Conservation (phyloP, 371 early-diverging fungal genomes). For the Lichtheimia ornata region DNA sequence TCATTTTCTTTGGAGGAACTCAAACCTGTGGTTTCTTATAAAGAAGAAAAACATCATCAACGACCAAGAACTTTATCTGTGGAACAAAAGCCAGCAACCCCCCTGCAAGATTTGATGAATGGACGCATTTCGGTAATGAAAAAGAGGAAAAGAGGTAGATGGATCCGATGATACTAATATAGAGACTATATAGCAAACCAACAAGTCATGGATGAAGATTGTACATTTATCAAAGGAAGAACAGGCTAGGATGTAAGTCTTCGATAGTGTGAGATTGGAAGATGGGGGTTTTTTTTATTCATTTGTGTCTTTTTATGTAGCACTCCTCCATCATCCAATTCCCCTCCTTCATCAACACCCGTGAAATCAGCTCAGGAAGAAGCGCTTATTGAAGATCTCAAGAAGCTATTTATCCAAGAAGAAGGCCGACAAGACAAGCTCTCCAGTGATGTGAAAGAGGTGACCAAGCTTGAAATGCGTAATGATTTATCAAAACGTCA, state of each 20-base stretch:
- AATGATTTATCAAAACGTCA: constrained; percentile 72
- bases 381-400: constrained; percentile 47
- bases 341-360: constrained; percentile 16
- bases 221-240: constrained; percentile 66
- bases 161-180: background rate
- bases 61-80: too few species aligned
- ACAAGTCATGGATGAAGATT: constrained; percentile 70
- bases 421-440: constrained; percentile 28
- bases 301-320: background rate
- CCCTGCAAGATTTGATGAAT: constrained; percentile 7
- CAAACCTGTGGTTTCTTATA: too few species aligned
- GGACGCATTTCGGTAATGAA: constrained; percentile 6
- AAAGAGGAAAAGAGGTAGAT: background rate
- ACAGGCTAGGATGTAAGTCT: constrained; percentile 48
- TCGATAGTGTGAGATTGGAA: constrained; percentile 27
- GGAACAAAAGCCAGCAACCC: background rate
- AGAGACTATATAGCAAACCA: constrained; percentile 8
- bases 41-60: too few species aligned
- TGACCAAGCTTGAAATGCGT: constrained; percentile 76
- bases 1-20: too few species aligned
- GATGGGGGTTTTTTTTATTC: background rate
- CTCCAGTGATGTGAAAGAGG: constrained; percentile 69
- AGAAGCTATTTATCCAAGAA: constrained; percentile 42
- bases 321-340: constrained; percentile 11
- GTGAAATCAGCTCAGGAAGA: constrained; percentile 45